Evolutionary conservation across 768 basidiomycete species (phyloP).

Genomic region (Trametes cubensis): DNA sequence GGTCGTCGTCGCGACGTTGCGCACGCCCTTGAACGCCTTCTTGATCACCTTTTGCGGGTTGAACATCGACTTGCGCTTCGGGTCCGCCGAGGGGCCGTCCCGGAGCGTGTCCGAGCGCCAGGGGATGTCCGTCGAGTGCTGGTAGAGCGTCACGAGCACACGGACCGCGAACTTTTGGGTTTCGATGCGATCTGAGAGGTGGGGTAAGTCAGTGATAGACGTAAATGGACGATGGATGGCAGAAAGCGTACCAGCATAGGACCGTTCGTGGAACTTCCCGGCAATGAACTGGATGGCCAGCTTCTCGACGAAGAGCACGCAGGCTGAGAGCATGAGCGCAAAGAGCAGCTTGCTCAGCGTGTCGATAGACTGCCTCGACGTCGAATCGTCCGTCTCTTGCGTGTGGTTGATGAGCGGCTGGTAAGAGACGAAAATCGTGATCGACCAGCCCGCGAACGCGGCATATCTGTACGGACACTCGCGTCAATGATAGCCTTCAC

Average conservation of each 20-base stretch:
- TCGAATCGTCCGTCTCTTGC: slow-evolving; percentile 36
- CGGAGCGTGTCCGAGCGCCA: slow-evolving; percentile 67
- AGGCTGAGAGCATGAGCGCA: slow-evolving; percentile 67
- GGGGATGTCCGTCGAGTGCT: slow-evolving; percentile 72
- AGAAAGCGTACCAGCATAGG: slow-evolving; percentile 55
- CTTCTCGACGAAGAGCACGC: slow-evolving; percentile 79
- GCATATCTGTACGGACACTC: slow-evolving; percentile 47
- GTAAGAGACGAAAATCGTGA: slow-evolving; percentile 72
- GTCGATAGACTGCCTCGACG: slow-evolving; percentile 30
- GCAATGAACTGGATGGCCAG: slow-evolving; percentile 86
- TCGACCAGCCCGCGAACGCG: slow-evolving; percentile 68
- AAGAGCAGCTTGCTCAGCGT: slow-evolving; percentile 72
- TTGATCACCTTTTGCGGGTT: slow-evolving; percentile 69
- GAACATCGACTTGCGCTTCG: slow-evolving; percentile 40
- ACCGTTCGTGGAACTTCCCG: slow-evolving; percentile 77
- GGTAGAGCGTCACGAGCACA: slow-evolving; percentile 74
- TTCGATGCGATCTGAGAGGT: slow-evolving; percentile 67
- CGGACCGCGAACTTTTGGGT: slow-evolving; percentile 81
- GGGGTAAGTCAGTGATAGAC: neutral
- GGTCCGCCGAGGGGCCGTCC: slow-evolving; percentile 33
- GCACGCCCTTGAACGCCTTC: slow-evolving; percentile 70
- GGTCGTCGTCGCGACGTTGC: slow-evolving; percentile 74
- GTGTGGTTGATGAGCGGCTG: slow-evolving; percentile 61
- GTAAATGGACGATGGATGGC: slow-evolving; percentile 2
- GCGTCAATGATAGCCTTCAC: neutral